Conservation (phyloP, 140 eudicot species). For the Flaveria floridana region DNA sequence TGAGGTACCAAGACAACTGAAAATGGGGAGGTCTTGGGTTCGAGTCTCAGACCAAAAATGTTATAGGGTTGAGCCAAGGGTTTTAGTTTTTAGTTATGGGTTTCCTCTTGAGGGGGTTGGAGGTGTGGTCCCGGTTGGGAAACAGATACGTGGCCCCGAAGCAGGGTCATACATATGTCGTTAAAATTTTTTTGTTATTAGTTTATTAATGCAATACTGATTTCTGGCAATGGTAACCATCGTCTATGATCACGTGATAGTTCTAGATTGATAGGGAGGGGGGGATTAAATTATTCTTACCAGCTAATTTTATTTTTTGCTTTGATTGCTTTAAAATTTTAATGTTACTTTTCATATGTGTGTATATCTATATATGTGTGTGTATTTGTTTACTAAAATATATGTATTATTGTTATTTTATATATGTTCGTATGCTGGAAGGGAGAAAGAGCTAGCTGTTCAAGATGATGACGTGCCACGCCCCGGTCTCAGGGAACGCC, state of each 20-base stretch:
- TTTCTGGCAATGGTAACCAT: neutral
- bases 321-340: neutral
- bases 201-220: neutral
- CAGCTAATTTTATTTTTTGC: slow-evolving; percentile 1
- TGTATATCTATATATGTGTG: neutral
- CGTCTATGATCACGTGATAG: neutral
- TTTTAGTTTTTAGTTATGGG: too few relatives aligned
- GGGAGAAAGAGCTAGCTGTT: slow-evolving; percentile 15
- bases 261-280: slow-evolving; percentile 7
- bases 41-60: too few relatives aligned
- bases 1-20: too few relatives aligned
- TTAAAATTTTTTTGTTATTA: too few relatives aligned
- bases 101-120: too few relatives aligned
- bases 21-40: too few relatives aligned
- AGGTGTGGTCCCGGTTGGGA: too few relatives aligned
- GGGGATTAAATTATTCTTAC: neutral
- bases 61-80: too few relatives aligned
- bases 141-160: too few relatives aligned
- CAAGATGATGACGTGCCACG: slow-evolving; percentile 9
- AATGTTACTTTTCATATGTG: neutral
- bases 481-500: too few relatives aligned
- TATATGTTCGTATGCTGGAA: slow-evolving; percentile 2
- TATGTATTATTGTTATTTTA: neutral
- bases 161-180: too few relatives aligned
- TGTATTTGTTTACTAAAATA: neutral